These are phyloP conservation scores for Saccharomycopsis babjevae DNA, from an alignment of 805 yeast genomes.

Conservation along the genomic window DNA sequence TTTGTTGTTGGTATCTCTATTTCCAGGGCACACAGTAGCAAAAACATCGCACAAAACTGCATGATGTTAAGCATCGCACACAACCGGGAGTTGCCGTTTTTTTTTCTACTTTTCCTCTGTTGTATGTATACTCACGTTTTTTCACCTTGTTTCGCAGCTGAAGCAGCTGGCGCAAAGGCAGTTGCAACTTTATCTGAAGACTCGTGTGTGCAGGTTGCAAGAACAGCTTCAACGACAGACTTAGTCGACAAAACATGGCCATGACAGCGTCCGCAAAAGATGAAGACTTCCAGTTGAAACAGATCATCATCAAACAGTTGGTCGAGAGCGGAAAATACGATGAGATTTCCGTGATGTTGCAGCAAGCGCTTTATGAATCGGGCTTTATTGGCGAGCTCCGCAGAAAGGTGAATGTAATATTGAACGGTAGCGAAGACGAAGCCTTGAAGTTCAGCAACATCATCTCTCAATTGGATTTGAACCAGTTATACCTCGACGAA, in stretches of 20 bases:
- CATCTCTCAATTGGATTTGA: conserved; percentile 11
- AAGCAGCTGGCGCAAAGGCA: neutral
- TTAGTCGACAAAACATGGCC: neutral
- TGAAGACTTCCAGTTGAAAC: conserved; percentile 24
- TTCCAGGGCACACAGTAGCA: too few species aligned
- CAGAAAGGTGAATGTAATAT: conserved; percentile 21
- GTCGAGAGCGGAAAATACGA: conserved; percentile 77
- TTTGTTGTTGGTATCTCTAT: too few species aligned
- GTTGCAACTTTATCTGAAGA: too few species aligned
- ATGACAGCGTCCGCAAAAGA: neutral
- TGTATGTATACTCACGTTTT: too few species aligned
- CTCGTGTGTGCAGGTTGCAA: too few species aligned
- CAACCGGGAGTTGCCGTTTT: too few species aligned
- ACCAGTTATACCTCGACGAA: conserved; percentile 11
- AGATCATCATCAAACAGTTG: conserved; percentile 59
- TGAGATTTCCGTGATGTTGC: conserved; percentile 52
- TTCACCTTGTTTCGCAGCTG: too few species aligned
- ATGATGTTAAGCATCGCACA: too few species aligned
- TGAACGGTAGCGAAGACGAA: conserved; percentile 3
- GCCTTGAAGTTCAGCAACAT: conserved; percentile 12
- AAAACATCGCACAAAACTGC: too few species aligned
- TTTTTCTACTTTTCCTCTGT: too few species aligned
- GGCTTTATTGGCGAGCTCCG: conserved; percentile 83
- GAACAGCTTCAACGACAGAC: neutral
- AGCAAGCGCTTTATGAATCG: conserved; percentile 54